Evolutionary conservation across 2,329 filamentous ascomycete genomes (phyloP).

Genomic region (Colletotrichum sp.): DNA sequence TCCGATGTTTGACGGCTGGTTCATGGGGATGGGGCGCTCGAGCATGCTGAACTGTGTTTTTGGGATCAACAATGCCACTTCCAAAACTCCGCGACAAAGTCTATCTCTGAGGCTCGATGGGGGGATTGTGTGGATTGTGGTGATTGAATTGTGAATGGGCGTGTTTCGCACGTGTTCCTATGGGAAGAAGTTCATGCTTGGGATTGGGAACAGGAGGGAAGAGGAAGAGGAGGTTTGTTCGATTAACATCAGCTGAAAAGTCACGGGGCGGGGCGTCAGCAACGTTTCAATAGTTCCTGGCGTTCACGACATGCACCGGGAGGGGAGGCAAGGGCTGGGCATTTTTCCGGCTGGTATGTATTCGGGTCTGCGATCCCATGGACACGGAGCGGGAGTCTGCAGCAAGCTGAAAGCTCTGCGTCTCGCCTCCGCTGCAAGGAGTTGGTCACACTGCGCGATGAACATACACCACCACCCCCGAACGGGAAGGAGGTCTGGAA

Average conservation of each 20-base stretch:
- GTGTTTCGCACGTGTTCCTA: not conserved
- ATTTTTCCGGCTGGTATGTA: not conserved
- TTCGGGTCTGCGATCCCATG: not conserved
- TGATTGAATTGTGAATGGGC: not conserved
- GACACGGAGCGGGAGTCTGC: not conserved
- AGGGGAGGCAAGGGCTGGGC: not conserved
- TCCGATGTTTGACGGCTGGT: not conserved
- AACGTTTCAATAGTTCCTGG: not conserved
- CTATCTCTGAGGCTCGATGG: not conserved
- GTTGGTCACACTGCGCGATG: not conserved
- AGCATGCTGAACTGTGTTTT: not conserved
- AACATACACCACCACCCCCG: not conserved
- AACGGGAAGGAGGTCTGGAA: not conserved
- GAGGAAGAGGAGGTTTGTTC: not conserved
- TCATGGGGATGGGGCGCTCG: not conserved
- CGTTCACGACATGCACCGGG: not conserved
- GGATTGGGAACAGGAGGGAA: not conserved
- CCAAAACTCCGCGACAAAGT: not conserved
- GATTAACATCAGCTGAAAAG: not conserved
- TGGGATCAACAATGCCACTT: not conserved
- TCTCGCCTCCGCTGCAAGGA: not conserved
- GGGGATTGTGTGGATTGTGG: not conserved
- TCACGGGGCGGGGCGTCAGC: not conserved
- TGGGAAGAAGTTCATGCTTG: not conserved
- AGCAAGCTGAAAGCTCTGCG: not conserved